These are phyloP conservation scores for Populus deltoides DNA, from an alignment of 345 rosid species.

Conservation along the genomic window DNA sequence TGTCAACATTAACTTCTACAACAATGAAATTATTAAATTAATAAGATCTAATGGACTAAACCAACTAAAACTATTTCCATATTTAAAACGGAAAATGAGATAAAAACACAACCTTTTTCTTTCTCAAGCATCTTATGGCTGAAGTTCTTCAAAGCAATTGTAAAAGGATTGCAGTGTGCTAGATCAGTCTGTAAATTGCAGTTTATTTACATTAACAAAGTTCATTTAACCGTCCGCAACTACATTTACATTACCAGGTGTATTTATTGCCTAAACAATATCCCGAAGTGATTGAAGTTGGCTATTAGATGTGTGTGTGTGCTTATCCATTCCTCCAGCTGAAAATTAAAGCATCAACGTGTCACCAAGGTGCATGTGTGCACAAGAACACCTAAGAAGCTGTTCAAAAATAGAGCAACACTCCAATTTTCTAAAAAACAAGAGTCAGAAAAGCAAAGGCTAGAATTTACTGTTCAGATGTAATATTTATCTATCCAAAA, in stretches of 20 bases:
- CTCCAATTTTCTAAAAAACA: too few species aligned
- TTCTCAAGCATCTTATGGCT: slow-evolving; percentile 40
- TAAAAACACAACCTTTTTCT: slow-evolving; percentile 41
- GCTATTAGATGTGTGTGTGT: too few species aligned
- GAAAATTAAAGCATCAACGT: too few species aligned
- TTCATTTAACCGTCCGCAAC: background rate
- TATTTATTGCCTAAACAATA: background rate
- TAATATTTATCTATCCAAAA: background rate
- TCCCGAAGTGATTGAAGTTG: background rate
- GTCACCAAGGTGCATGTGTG: too few species aligned
- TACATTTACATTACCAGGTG: background rate
- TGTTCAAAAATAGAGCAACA: background rate
- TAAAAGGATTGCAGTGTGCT: slow-evolving; percentile 50
- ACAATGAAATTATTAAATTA: background rate
- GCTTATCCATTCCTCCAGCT: too few species aligned
- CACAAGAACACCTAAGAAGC: too few species aligned
- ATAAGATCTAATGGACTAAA: background rate
- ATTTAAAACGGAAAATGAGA: background rate
- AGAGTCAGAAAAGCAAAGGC: background rate
- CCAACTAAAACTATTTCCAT: background rate
- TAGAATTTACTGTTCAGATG: background rate
- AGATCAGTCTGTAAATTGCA: slow-evolving; percentile 59
- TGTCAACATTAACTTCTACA: slow-evolving; percentile 44
- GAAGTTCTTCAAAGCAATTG: slow-evolving; percentile 55
- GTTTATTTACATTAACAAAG: background rate